Percentiles rank a stretch among this genome's conserved stretches.
These are phyloP conservation scores for Lachnellula hyalina DNA, from an alignment of 2,329 filamentous ascomycete species.

Conservation along the genomic window DNA sequence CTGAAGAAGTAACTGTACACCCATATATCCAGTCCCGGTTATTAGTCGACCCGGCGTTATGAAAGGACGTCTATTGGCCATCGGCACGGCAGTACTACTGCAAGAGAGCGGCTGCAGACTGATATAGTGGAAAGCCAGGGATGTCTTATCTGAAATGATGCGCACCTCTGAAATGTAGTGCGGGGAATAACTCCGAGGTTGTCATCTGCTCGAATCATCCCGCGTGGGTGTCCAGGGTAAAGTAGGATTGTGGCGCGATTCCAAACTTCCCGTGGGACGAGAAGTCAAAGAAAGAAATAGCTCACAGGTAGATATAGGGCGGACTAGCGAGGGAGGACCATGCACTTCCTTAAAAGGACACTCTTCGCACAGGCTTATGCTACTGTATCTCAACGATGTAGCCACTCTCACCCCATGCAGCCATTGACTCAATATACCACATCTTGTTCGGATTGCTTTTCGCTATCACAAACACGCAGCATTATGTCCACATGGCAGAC, in stretches of 20 bases:
- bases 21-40: not conserved
- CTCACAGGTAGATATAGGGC: not conserved
- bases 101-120: not conserved
- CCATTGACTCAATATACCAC: not conserved
- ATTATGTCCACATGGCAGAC: conserved; percentile 11
- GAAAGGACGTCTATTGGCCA: not conserved
- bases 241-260: not conserved
- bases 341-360: not conserved
- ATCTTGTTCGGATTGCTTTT: not conserved
- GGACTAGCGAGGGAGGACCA: not conserved
- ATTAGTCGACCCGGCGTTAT: not conserved
- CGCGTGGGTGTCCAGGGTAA: not conserved
- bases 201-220: not conserved
- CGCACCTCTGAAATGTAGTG: not conserved
- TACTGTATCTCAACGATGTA: too few species aligned
- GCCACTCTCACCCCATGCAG: not conserved
- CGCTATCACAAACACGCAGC: not conserved
- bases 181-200: not conserved
- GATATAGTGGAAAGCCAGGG: not conserved
- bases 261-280: not conserved
- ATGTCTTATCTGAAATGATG: not conserved
- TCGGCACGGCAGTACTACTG: not conserved
- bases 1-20: not conserved
- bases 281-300: not conserved
- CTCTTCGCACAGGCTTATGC: not conserved